A percentile compares a stretch with the other conserved stretches of the same genome.
Conservation (phyloP, 2,329 filamentous ascomycete species). For the Monosporascus sp. region DNA sequence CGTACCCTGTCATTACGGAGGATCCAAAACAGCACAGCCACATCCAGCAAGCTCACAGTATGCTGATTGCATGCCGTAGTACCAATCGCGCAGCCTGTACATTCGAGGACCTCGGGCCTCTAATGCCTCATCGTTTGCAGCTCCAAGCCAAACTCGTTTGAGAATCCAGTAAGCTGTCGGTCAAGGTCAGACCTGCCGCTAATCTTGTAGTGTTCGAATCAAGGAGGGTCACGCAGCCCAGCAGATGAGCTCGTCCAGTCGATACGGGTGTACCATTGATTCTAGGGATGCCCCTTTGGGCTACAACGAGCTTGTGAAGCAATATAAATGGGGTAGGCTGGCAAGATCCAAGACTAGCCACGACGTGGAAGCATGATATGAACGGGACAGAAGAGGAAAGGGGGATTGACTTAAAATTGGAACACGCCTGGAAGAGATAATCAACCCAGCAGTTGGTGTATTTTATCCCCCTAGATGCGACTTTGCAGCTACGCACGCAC, state of each 20-base stretch:
- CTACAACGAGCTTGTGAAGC: slow-evolving; percentile 27
- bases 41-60: slow-evolving; percentile 18
- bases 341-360: slow-evolving; percentile 19
- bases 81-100: slow-evolving; percentile 18
- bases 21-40: slow-evolving; percentile 12
- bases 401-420: slow-evolving; percentile 26
- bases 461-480: slow-evolving; percentile 20
- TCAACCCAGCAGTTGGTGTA: slow-evolving; percentile 31
- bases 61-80: slow-evolving; percentile 19
- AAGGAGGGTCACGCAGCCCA: slow-evolving; percentile 26
- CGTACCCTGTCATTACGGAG: no score
- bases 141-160: slow-evolving; percentile 7
- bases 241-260: slow-evolving; percentile 30
- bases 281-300: slow-evolving; percentile 7
- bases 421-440: background rate
- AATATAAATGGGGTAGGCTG: slow-evolving; percentile 21
- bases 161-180: background rate
- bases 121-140: background rate
- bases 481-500: slow-evolving; percentile 13
- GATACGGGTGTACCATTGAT: slow-evolving; percentile 26
- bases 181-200: background rate
- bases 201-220: slow-evolving; percentile 5
- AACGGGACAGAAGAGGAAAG: slow-evolving; percentile 34
- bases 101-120: background rate
- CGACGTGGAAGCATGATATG: slow-evolving; percentile 30